These are phyloP conservation scores for Gamsiella multidivaricata DNA, from an alignment of 192 early-diverging fungal species.

Conservation along the genomic window DNA sequence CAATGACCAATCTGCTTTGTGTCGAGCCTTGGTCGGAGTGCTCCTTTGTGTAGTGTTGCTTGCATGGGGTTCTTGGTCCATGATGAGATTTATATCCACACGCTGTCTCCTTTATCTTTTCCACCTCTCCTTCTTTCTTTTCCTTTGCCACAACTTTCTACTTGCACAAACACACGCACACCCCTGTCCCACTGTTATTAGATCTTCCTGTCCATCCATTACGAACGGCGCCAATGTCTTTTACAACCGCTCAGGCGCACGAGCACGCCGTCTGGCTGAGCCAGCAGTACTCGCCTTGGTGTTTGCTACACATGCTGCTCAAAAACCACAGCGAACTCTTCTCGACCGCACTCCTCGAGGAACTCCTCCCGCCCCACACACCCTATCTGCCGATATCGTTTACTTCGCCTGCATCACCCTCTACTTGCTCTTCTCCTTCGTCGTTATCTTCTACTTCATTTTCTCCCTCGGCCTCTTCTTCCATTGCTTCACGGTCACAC, in stretches of 20 bases:
- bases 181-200: too few relatives aligned
- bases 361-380: constrained; percentile 21
- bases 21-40: too few relatives aligned
- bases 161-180: too few relatives aligned
- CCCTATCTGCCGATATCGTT: not conserved
- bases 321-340: constrained; percentile 21
- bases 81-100: too few relatives aligned
- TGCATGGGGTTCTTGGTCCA: too few relatives aligned
- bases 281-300: constrained; percentile 37
- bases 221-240: too few relatives aligned
- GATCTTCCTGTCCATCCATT: too few relatives aligned
- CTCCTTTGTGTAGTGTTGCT: too few relatives aligned
- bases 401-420: not conserved
- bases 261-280: constrained; percentile 23
- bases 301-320: constrained; percentile 36
- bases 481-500: not conserved
- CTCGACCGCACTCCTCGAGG: constrained; percentile 27
- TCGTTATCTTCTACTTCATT: not conserved
- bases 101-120: too few relatives aligned
- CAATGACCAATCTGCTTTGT: too few relatives aligned
- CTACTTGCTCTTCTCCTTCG: not conserved
- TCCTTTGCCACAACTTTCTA: too few relatives aligned
- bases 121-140: too few relatives aligned
- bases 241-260: constrained; percentile 2
- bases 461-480: not conserved